These are phyloP conservation scores for Uronychia setigera DNA, from an alignment of 73 alveolate genomes.

Conservation along the genomic window DNA sequence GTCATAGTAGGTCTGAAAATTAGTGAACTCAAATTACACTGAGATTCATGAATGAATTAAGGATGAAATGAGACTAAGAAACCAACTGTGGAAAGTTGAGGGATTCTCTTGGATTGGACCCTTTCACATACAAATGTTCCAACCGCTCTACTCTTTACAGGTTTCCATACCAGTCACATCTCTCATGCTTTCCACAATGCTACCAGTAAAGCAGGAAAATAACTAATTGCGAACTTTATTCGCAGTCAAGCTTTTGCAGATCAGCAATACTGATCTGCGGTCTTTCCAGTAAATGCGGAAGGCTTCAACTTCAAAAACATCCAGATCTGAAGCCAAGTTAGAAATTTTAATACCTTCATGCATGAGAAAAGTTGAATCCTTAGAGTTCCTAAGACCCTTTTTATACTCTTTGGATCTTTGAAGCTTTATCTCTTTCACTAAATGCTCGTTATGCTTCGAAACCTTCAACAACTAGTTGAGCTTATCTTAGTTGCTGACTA, in stretches of 20 bases:
- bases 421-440: not conserved
- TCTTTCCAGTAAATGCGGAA: not conserved
- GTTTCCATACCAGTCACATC: not conserved
- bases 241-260: not conserved
- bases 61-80: not conserved
- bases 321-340: not conserved
- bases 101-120: not conserved
- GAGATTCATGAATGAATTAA: not conserved
- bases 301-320: not conserved
- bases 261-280: not conserved
- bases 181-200: not conserved
- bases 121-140: not conserved
- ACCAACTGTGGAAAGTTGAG: not conserved
- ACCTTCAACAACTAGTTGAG: not conserved
- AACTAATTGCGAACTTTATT: not conserved
- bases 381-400: not conserved
- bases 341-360: not conserved
- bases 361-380: not conserved
- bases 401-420: not conserved
- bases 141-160: not conserved
- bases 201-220: not conserved
- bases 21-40: not conserved
- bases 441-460: not conserved
- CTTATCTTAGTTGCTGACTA: not conserved
- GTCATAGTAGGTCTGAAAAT: not conserved